Evolutionary conservation across 75 land plant genomes (phyloP), one percentile per base, ranked within the genome.

Genomic region (Larix kaempferi): DNA sequence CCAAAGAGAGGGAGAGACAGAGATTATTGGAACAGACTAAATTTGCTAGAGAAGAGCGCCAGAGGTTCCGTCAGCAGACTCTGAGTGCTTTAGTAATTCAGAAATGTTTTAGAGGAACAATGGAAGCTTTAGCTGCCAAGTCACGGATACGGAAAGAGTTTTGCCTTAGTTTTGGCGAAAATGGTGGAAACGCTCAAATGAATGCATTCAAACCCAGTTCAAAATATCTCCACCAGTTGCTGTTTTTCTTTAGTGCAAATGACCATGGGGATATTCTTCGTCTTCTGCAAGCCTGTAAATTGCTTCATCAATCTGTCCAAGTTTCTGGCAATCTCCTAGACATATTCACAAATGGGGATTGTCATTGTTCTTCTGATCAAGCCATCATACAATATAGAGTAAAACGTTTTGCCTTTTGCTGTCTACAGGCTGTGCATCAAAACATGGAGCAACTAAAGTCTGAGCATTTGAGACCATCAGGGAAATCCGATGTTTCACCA

Each of bases 41-140:
- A 73, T 73, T 80, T 44, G 99, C 92, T 76, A 80, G 99, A 52
- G 91, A 92, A 78, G 87, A 89, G 29, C 83, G 99, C 25, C 80
- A 80, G 35, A 80, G 80, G 60, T 22, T 78, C 2, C 90, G 94
- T 21, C 87, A 84, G 82, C 87, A 90, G 71, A 91, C 85, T 16
- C 80, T 83, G 6, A 89, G 94, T 66, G 99, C 99, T 2, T 54
- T 85, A 44, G 84, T 72, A 54, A 91, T 96, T 69, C 99, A 96
- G 98, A 95, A 87, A 87, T 89, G 79, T 83, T 89, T 88, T 78
- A 88, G 98, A 83, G 95, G 94, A 63, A 88, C 91, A 77, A 92
- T 74, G 76, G 91, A 33, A 21, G 89, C 88, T 14, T 80, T 84
- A 74, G 82, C 72, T 71, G 88, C 62, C 76, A 88, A 82, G 16